phyloP scores from a whole-genome alignment of 164 flowering plant species.

The Chloranthus sessilifolius region DNA sequence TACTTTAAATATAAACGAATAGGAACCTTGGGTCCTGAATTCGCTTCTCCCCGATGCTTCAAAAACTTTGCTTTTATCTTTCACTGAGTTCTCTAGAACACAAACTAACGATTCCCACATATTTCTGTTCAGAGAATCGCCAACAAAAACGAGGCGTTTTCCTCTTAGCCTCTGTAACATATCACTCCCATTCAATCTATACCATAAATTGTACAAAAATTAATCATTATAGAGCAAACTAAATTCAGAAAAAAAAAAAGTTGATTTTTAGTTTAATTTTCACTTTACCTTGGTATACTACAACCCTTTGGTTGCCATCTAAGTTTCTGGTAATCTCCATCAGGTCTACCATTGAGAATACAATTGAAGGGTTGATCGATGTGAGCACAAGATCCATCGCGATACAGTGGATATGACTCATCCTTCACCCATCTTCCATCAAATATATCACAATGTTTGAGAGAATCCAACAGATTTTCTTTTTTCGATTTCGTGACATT shows the following conservation, averaged over 20 bases:
- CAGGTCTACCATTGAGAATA: slow-evolving; percentile 75
- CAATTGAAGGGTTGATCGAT: slow-evolving; percentile 87
- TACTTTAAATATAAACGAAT: slow-evolving; percentile 73
- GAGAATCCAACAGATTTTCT: slow-evolving; percentile 24
- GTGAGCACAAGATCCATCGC: slow-evolving; percentile 71
- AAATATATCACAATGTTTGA: slow-evolving; percentile 65
- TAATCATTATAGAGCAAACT: background rate
- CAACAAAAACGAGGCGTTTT: slow-evolving; percentile 82
- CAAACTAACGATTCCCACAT: slow-evolving; percentile 99
- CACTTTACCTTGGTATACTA: slow-evolving; percentile 64
- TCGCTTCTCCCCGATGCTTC: slow-evolving; percentile 70
- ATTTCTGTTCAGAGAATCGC: slow-evolving; percentile 92
- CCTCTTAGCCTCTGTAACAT: slow-evolving; percentile 77
- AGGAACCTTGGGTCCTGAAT: slow-evolving; percentile 71
- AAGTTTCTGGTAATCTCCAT: slow-evolving; percentile 43
- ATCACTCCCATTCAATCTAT: slow-evolving; percentile 59
- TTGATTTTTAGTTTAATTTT: background rate
- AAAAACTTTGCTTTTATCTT: slow-evolving; percentile 66
- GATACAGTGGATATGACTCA: slow-evolving; percentile 76
- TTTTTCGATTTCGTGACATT: no score
- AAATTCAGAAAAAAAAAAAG: background rate
- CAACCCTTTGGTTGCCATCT: slow-evolving; percentile 92
- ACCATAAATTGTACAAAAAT: background rate
- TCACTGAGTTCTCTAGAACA: slow-evolving; percentile 52
- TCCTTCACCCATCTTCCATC: slow-evolving; percentile 88